Percentiles rank a stretch among this genome's conserved stretches.
phyloP scores from a whole-genome alignment of 805 yeast genomes.

The Candida adriatica region DNA sequence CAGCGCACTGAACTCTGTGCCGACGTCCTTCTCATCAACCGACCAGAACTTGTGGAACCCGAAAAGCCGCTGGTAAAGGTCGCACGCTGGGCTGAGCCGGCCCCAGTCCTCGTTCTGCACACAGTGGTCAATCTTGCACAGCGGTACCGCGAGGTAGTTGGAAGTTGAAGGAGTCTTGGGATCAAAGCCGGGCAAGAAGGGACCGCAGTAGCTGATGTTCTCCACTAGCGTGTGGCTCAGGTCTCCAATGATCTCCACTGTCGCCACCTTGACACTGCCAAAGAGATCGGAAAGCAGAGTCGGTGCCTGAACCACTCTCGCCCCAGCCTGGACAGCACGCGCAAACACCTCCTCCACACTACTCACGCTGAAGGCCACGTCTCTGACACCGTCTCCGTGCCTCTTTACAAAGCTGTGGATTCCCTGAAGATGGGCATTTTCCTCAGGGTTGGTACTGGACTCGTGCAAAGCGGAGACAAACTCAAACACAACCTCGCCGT shows the following conservation, averaged over 20 bases:
- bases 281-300: slow-evolving; percentile 29
- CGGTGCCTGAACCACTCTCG: slow-evolving; percentile 30
- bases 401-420: slow-evolving; percentile 39
- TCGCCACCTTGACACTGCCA: slow-evolving; percentile 51
- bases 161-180: too few relatives aligned
- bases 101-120: slow-evolving; percentile 77
- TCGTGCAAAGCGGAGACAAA: slow-evolving; percentile 33
- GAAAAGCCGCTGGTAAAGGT: slow-evolving; percentile 51
- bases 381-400: slow-evolving; percentile 82
- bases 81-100: slow-evolving; percentile 51
- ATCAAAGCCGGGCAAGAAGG: slow-evolving; percentile 46
- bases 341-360: slow-evolving; percentile 39
- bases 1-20: slow-evolving; percentile 63
- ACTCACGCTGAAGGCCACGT: slow-evolving; percentile 59
- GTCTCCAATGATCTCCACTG: slow-evolving; percentile 50
- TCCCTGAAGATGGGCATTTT: slow-evolving; percentile 22
- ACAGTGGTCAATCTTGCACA: slow-evolving; percentile 61
- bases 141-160: too few relatives aligned
- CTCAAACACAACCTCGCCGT: slow-evolving; percentile 46
- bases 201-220: slow-evolving; percentile 27
- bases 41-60: slow-evolving; percentile 82
- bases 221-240: slow-evolving; percentile 65
- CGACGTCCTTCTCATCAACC: slow-evolving; percentile 72
- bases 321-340: slow-evolving; percentile 49
- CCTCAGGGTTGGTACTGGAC: slow-evolving; percentile 15